Conservation (phyloP, 352 stramenopile species). For the Phytophthora fragariaefolia region DNA sequence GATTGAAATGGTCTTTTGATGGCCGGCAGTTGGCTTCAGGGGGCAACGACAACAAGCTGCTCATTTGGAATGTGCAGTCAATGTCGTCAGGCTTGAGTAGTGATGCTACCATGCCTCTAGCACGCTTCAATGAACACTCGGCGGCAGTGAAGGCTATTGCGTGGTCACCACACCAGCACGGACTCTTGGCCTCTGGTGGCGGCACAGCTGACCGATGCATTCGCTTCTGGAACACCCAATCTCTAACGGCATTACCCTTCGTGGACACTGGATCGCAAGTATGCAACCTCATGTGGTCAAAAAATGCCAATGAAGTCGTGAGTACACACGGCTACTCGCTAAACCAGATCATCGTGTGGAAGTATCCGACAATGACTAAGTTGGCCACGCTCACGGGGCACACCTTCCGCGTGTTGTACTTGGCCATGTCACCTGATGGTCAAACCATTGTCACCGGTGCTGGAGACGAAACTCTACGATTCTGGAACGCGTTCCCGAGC, state of each 20-base stretch:
- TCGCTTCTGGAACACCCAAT: slow-evolving; percentile 98
- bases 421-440: slow-evolving; percentile 97
- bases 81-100: slow-evolving; percentile 40
- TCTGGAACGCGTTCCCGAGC: slow-evolving; percentile 98
- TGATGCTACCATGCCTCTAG: slow-evolving; percentile 68
- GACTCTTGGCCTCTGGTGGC: slow-evolving; percentile 94
- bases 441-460: slow-evolving; percentile 98
- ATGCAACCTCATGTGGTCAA: slow-evolving; percentile 98
- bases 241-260: slow-evolving; percentile 85
- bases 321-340: slow-evolving; percentile 99
- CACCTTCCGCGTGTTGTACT: slow-evolving; percentile 96
- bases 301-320: slow-evolving; percentile 98
- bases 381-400: slow-evolving; percentile 96
- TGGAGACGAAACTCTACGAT: slow-evolving; percentile 97
- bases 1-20: slow-evolving; percentile 97
- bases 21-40: slow-evolving; percentile 91
- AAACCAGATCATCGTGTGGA: slow-evolving; percentile 98
- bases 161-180: slow-evolving; percentile 97
- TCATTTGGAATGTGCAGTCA: slow-evolving; percentile 93
- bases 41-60: slow-evolving; percentile 98
- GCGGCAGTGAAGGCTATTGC: slow-evolving; percentile 98
- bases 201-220: slow-evolving; percentile 97
- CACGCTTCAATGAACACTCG: slow-evolving; percentile 95
- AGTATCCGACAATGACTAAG: slow-evolving; percentile 97
- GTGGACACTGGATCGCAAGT: slow-evolving; percentile 97